Base-by-base conservation (phyloP, 1,284 basidiomycete species). In the Heterobasidion irregulare region DNA sequence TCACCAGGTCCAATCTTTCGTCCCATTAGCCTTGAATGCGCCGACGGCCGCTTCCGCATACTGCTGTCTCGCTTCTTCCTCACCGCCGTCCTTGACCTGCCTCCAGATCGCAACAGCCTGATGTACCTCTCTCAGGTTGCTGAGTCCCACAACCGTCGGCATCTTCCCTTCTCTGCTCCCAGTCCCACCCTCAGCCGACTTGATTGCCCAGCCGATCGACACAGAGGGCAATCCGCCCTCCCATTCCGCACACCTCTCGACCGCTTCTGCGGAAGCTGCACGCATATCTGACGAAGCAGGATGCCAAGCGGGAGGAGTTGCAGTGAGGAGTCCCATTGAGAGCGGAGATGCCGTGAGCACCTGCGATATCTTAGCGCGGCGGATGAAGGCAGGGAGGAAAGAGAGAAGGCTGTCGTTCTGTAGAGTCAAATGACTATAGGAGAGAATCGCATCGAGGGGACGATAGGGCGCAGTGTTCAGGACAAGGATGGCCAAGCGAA, bases 271-370 rank as follows among this genome's bases (percentile, higher is more conserved):
- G 6, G 75, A 73, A 1, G 79, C 82, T 6, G 70, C 66, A 47
- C 68, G 73, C 52, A 92, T 64, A 10, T 67, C 70, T 6, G 69
- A 63, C 5, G 86, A 77, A 2, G 91, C 92, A 8, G 95, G 94
- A 66, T 98, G 95, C 96, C 95, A 98, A 0, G 68, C 53, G 0
- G 92, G 91, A 2, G 83, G 78, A 0, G 72, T 75, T 2, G 78
- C 74, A 0, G 88, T 88, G 44, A 99, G 77, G 1, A 98, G 79
- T 0, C 92, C 92, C 95, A 98, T 98, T 63, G 84, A 86, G 53
- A 98, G 78, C 2, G 96, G 96, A 0, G 93, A 94, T 5, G 94
- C 96, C 36, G 88, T 82, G 50, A 96, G 63, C 38, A 98, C 74
- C 58, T 92, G 84, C 38, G 69, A 68, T 13, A 94, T 78, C 52